Conservation (phyloP, 208 protist genomes). For the Leishmania mexicana region DNA sequence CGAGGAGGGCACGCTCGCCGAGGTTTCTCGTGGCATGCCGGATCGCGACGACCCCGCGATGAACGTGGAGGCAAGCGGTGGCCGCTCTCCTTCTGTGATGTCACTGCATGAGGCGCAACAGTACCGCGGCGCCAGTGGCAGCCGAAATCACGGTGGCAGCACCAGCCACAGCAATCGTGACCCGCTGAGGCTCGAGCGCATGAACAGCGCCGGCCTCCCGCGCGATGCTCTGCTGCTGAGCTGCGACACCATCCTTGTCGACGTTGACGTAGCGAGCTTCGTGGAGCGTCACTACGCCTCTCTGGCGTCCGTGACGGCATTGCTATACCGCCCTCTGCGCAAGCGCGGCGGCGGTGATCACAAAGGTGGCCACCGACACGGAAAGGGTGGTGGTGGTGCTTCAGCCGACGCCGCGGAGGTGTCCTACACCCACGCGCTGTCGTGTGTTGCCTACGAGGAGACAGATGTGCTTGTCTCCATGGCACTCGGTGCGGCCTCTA, state of each 20-base stretch:
- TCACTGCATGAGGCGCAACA: background rate
- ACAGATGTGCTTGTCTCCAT: constrained; percentile 16
- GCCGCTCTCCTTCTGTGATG: background rate
- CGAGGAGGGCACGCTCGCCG: constrained; percentile 28
- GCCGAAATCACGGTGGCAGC: background rate
- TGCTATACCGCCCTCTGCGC: constrained; percentile 68
- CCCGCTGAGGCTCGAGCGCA: constrained; percentile 41
- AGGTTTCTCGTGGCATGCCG: background rate
- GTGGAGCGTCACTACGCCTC: constrained; percentile 79
- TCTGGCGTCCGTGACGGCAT: constrained; percentile 60
- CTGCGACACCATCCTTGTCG: constrained; percentile 81
- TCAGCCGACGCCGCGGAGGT: constrained; percentile 15
- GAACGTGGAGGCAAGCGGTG: background rate
- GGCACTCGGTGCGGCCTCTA: constrained; percentile 10
- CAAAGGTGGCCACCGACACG: constrained; percentile 4
- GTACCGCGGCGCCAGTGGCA: constrained; percentile 4
- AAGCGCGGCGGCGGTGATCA: constrained; percentile 17
- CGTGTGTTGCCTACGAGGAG: constrained; percentile 74
- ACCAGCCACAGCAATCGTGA: constrained; percentile 22
- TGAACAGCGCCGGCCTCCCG: constrained; percentile 40
- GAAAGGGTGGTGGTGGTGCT: constrained; percentile 18
- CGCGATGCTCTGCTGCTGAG: constrained; percentile 80
- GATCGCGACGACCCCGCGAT: constrained; percentile 14
- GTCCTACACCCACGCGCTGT: constrained; percentile 53
- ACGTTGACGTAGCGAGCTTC: constrained; percentile 71